Evolutionary conservation across 1,284 basidiomycete species (phyloP).

Genomic region (Puccinia brachypodii): DNA sequence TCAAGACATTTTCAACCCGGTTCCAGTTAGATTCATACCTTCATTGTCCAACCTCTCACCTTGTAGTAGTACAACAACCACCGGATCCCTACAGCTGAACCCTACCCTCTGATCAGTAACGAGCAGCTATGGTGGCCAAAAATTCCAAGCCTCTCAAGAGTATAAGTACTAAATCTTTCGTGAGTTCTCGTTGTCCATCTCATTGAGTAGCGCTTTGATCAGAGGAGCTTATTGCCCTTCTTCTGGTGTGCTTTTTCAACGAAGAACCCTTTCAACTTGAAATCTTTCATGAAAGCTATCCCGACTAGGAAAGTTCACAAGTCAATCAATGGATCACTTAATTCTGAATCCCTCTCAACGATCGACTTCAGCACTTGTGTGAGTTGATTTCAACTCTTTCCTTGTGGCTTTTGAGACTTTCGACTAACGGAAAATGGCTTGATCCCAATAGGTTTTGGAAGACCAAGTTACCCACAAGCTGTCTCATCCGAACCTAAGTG

Average conservation of each 20-base stretch:
- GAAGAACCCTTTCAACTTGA: not conserved
- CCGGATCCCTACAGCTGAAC: not conserved
- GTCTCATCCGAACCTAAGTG: not conserved
- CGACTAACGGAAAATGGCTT: not conserved
- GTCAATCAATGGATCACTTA: not conserved
- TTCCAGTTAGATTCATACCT: not conserved
- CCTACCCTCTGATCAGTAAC: not conserved
- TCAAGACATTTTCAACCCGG: not conserved
- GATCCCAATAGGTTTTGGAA: not conserved
- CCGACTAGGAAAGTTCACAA: not conserved
- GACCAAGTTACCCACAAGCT: not conserved
- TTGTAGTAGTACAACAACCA: not conserved
- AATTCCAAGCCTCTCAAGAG: not conserved
- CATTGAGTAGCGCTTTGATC: not conserved
- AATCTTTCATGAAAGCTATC: not conserved
- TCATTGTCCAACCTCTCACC: not conserved
- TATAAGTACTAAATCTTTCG: not conserved
- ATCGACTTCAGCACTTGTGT: not conserved
- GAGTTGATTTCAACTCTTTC: not conserved
- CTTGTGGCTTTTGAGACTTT: not conserved
- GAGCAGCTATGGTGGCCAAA: not conserved
- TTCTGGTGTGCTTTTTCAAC: no score
- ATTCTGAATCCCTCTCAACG: not conserved
- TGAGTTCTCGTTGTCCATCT: not conserved
- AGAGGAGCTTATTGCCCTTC: no score